Percentiles rank a stretch among this genome's conserved stretches.
Conservation (phyloP, 305 asterid genomes). For the Fraxinus floribunda region DNA sequence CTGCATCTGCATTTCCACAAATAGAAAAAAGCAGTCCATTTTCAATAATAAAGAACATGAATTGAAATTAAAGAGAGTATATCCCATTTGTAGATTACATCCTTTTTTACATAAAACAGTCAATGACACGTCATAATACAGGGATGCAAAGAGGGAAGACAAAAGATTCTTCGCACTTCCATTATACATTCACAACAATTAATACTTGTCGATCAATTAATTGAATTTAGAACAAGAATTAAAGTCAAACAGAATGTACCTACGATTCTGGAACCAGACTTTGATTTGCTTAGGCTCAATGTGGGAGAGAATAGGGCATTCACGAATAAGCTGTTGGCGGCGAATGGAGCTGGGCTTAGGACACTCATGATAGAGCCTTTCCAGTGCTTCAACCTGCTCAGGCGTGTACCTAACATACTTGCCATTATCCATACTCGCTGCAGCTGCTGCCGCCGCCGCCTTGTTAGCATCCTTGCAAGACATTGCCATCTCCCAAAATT, state of each 20-base stretch:
- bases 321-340: conserved; percentile 23
- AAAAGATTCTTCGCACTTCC: background rate
- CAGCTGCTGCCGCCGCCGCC: background rate
- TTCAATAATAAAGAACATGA: background rate
- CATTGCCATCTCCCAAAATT: conserved; percentile 16
- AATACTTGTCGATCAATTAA: background rate
- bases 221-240: background rate
- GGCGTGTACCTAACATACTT: conserved; percentile 23
- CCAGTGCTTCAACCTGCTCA: conserved; percentile 29
- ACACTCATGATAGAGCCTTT: conserved; percentile 16
- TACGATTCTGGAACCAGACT: conserved; percentile 26
- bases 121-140: background rate
- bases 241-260: background rate
- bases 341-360: conserved; percentile 26
- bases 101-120: background rate
- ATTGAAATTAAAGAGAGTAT: background rate
- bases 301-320: conserved; percentile 24
- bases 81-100: background rate
- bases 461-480: conserved; percentile 25
- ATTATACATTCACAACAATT: background rate
- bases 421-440: conserved; percentile 19
- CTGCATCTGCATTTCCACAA: conserved; percentile 42
- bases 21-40: background rate
- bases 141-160: background rate
- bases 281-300: conserved; percentile 27